These are phyloP conservation scores for Phytophthora citrophthora DNA, from an alignment of 352 stramenopile genomes.

Conservation along the genomic window DNA sequence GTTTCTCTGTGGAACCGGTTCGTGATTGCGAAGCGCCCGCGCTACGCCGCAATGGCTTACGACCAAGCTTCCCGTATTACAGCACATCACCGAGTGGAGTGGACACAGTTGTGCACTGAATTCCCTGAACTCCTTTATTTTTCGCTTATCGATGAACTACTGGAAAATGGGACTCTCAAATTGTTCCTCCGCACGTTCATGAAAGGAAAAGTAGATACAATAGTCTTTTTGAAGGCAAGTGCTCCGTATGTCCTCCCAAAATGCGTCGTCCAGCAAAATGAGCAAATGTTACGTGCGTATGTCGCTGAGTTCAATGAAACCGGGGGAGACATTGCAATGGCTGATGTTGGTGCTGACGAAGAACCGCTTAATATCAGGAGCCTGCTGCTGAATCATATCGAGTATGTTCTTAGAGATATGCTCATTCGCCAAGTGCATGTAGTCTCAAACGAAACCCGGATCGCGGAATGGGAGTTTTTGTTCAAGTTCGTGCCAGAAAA, in stretches of 20 bases:
- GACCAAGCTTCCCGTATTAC: constrained; percentile 64
- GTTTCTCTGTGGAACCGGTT: constrained; percentile 60
- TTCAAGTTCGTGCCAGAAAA: constrained; percentile 73
- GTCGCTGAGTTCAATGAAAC: constrained; percentile 41
- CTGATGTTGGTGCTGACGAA: constrained; percentile 27
- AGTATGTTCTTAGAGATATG: constrained; percentile 66
- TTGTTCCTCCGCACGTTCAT: constrained; percentile 71
- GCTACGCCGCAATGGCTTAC: constrained; percentile 38
- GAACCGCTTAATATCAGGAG: constrained; percentile 41
- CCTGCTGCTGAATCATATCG: constrained; percentile 54
- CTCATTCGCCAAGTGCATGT: constrained; percentile 69
- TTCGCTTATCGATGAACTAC: constrained; percentile 59
- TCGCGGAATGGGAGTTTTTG: constrained; percentile 77
- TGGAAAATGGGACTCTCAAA: constrained; percentile 44
- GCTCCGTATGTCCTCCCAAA: constrained; percentile 64
- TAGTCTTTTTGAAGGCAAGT: constrained; percentile 52
- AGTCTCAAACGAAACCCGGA: constrained; percentile 52
- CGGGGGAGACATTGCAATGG: constrained; percentile 27
- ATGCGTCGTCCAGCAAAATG: constrained; percentile 68
- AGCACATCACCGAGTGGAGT: constrained; percentile 48
- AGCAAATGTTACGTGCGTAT: constrained; percentile 55
- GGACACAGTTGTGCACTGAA: constrained; percentile 59
- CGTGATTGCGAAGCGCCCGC: constrained; percentile 27
- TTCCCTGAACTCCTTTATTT: constrained; percentile 65
- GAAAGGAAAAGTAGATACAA: constrained; percentile 43